These are phyloP conservation scores for Elsinoe arachidis DNA, from an alignment of 2,329 filamentous ascomycete genomes.

Conservation along the genomic window DNA sequence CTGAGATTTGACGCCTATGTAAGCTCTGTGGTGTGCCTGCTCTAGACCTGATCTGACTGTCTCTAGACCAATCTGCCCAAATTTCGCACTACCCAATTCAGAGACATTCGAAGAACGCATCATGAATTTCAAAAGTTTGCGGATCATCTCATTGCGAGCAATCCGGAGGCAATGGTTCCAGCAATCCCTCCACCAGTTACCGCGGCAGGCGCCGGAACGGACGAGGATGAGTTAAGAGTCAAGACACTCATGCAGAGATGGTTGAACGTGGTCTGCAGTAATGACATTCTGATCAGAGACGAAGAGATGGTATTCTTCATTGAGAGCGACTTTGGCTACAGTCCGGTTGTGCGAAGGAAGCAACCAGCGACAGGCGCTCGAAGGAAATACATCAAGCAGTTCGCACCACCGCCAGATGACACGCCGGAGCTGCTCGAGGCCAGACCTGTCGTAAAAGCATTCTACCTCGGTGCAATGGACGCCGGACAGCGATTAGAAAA, in stretches of 20 bases:
- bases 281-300: constrained; percentile 85
- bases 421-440: constrained; percentile 89
- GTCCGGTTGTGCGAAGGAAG: constrained; percentile 87
- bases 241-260: constrained; percentile 87
- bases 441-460: constrained; percentile 83
- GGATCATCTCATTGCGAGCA: constrained; percentile 92
- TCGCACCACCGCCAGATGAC: constrained; percentile 93
- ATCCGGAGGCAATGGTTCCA: constrained; percentile 88
- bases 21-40: constrained; percentile 31
- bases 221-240: constrained; percentile 85
- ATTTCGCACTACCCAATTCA: constrained; percentile 95
- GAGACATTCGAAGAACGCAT: constrained; percentile 90
- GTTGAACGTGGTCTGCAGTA: constrained; percentile 88
- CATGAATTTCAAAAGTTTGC: constrained; percentile 95
- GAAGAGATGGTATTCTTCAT: constrained; percentile 97
- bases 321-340: constrained; percentile 98
- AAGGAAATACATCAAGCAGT: constrained; percentile 94
- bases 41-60: not conserved
- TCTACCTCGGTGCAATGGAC: constrained; percentile 93
- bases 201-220: constrained; percentile 86
- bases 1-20: constrained; percentile 95
- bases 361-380: constrained; percentile 94
- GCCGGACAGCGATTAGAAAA: constrained; percentile 94
- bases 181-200: constrained; percentile 92
- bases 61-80: constrained; percentile 91